Base-by-base conservation (phyloP, 148 eudicot species). In the Camellia sinensis region DNA sequence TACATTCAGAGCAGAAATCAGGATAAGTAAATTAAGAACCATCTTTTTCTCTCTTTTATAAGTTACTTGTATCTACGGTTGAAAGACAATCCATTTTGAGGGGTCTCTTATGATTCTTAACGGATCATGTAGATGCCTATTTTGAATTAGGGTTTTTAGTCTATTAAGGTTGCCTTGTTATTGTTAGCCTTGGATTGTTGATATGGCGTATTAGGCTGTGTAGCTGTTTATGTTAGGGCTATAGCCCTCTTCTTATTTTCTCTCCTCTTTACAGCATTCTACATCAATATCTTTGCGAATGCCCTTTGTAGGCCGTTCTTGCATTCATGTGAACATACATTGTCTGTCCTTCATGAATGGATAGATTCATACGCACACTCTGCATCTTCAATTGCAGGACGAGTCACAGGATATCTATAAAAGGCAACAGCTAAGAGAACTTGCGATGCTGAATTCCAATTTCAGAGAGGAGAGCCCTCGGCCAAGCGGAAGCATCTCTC, bases 341-440 rank as follows among this genome's bases (percentile, higher is more conserved):
- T 5, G 4, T 41, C 29, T 8, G 11, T 50, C 41, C 21, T 8
- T 48, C 74, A 46, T 7, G 17, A 5, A 14, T 48, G 11, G 15
- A 45, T 45, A 3, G 37, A 43, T 6, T 14, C 52, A 43, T 6
- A 43, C 52, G 64, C 40, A 54, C 50, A 15, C n/a, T 4, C 19
- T 56, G 1, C 17, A 78, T 73, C 68, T 68, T 56, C 44, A 7
- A 78, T 68, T 84, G 67, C 82, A 87, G 89, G 89, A 87, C 15
- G 89, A 87, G 66, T 84, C 89, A 2, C 87, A 82, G 15, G 89
- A 87, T 76, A 66, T 84, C 40, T 87, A 87, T 41, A 87, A 87
- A 74, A 82, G 85, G 75, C 87, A 87, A 71, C 89, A 87, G 76
- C 85, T 87, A 65, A 75, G 89, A 80, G 89, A 87, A 69, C 85